These are phyloP conservation scores for Trichoderma cornu-damae DNA, from an alignment of 2,329 filamentous ascomycete genomes.

Conservation along the genomic window DNA sequence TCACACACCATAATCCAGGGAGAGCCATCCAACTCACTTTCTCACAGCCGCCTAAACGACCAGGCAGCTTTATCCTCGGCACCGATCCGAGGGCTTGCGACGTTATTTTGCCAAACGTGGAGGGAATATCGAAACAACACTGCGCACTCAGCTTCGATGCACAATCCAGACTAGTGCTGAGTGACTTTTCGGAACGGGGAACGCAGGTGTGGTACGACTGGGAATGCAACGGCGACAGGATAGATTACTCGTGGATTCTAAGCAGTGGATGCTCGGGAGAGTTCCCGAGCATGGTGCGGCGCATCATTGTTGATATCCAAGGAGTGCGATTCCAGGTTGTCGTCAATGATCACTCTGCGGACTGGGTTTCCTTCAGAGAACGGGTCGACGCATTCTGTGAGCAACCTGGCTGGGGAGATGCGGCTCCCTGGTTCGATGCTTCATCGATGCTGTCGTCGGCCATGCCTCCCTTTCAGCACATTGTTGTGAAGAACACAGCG, in stretches of 20 bases:
- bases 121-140: slow-evolving; percentile 34
- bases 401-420: slow-evolving; percentile 28
- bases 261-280: slow-evolving; percentile 30
- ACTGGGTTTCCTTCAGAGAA: slow-evolving; percentile 31
- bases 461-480: slow-evolving; percentile 31
- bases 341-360: slow-evolving; percentile 34
- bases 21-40: slow-evolving; percentile 36
- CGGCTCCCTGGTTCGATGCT: slow-evolving; percentile 27
- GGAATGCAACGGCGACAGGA: slow-evolving; percentile 36
- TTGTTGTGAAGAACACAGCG: slow-evolving; percentile 35
- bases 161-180: slow-evolving; percentile 35
- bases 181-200: slow-evolving; percentile 36
- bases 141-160: slow-evolving; percentile 38
- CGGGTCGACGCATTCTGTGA: slow-evolving; percentile 34
- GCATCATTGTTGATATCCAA: slow-evolving; percentile 38
- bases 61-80: slow-evolving; percentile 37
- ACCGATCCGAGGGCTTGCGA: slow-evolving; percentile 35
- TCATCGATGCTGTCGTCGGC: slow-evolving; percentile 19
- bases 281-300: slow-evolving; percentile 33
- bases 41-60: slow-evolving; percentile 30
- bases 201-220: slow-evolving; percentile 42
- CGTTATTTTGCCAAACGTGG: slow-evolving; percentile 33
- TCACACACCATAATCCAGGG: slow-evolving; percentile 24
- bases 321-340: slow-evolving; percentile 37
- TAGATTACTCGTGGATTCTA: slow-evolving; percentile 35